A percentile compares a stretch with the other conserved stretches of the same genome.
These are phyloP conservation scores for Neoboletus brunneissimus DNA, from an alignment of 768 basidiomycete genomes.

Conservation along the genomic window DNA sequence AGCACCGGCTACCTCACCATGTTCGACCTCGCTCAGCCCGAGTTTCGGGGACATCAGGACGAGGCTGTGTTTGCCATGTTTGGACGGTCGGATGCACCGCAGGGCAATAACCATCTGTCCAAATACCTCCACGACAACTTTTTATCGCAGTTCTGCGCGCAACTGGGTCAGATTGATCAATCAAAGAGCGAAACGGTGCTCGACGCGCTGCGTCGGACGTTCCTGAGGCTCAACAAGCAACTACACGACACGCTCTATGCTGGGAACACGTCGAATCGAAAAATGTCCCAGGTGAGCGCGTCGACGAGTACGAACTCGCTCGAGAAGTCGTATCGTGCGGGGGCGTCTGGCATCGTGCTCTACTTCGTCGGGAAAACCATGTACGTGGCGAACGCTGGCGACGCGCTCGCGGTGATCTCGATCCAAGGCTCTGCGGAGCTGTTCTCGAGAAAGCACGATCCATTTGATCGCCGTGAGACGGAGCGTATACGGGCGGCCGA, in stretches of 20 bases:
- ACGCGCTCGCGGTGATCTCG: conserved; percentile 84
- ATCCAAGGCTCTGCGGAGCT: conserved; percentile 67
- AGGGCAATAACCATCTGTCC: conserved; percentile 65
- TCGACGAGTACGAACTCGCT: conserved; percentile 33
- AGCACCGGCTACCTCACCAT: conserved; percentile 75
- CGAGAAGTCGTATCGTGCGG: conserved; percentile 59
- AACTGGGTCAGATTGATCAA: conserved; percentile 47
- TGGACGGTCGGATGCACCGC: conserved; percentile 62
- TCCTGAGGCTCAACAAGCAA: conserved; percentile 81
- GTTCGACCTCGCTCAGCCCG: conserved; percentile 88
- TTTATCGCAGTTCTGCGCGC: conserved; percentile 53
- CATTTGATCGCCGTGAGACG: conserved; percentile 83
- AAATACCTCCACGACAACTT: conserved; percentile 87
- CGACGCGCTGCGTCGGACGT: conserved; percentile 84
- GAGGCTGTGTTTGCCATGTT: conserved; percentile 97
- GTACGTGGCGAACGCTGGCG: conserved; percentile 88
- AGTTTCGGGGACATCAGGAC: conserved; percentile 71
- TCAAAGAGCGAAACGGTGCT: conserved; percentile 49
- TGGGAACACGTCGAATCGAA: conserved; percentile 46
- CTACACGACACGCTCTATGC: conserved; percentile 67
- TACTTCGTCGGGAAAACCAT: conserved; percentile 79
- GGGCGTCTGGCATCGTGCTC: conserved; percentile 82
- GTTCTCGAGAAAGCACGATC: conserved; percentile 82
- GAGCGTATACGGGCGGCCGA: conserved; percentile 86
- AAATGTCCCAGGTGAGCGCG: conserved; percentile 66